Evolutionary conservation across 2,329 filamentous ascomycete genomes (phyloP), one percentile per base, ranked within the genome.

Genomic region (Diaporthe sp.): DNA sequence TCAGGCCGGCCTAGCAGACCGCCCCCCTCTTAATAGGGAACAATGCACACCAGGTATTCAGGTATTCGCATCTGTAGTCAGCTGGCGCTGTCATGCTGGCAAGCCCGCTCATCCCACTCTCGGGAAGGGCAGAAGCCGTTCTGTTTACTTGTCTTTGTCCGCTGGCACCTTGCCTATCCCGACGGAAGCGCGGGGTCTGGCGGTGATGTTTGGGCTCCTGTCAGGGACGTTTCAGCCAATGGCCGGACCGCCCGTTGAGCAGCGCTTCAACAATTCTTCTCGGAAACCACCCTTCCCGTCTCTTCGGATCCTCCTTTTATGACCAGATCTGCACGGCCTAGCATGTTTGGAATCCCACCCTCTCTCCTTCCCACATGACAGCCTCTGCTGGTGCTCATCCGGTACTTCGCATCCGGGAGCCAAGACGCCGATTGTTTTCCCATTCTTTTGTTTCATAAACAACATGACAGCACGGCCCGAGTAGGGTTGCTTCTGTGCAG

Each of bases 171-270:
- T 53, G 37, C 71, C 58, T 25, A 46, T 73, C 46, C 39, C 42
- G 46, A 42, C 58, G 46, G 37, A 65, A 42, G 51, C 58, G n/a
- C 46, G 37, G 46, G 37, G 39, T 46, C 46, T 53, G 37, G 58
- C 58, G 46, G 71, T 22, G 25, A 44, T 17, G 71, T 42, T 73
- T 65, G 58, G 71, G 71, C 37, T 71, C 58, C 71, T 65, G 58
- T 73, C 71, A 73, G 71, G 58, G 58, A 57, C 58, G 71, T 73
- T 73, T 73, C 71, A 73, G 71, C 71, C 71, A 73, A 73, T 73
- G 58, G 58, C 71, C 71, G 51, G 39, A 44, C 42, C 71, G 58
- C 37, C 55, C 71, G 46, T 49, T 65, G 46, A 62, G 58, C 55
- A 69, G 65, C 65, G n/a, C 65, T 69, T 34, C 49, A 69, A 42